Evolutionary conservation across 805 yeast species (phyloP), one percentile per base, ranked within the genome.

Genomic region (Teunomyces gatunensis): DNA sequence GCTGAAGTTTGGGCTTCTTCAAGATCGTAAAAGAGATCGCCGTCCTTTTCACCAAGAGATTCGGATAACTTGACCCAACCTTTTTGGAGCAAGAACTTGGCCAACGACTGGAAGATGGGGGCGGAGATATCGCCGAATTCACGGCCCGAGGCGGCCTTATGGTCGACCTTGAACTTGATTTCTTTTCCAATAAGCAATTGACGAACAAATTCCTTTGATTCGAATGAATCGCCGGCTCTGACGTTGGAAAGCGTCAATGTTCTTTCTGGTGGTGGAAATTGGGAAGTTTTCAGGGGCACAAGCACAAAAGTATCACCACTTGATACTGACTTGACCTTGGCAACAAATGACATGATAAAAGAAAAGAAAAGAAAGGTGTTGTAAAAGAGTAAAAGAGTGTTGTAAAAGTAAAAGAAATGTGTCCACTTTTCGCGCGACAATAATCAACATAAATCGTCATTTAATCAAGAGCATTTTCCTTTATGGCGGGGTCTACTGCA

Each of bases 41-140:
- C 54, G 27, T 74, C 77, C 27, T 72, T 63, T 33, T 59, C 54
- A 28, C 57, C 45, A 44, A 77, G 68, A 49, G 78, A 80, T 39
- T 81, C 84, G 56, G 84, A 79, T 50, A 85, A 72, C 58, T 79
- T 81, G 51, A 79, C 90, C 51, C 70, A 68, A 45, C 94, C 95
- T 20, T 77, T 74, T 20, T 68, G 73, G 45, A 85, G 67, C 48
- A 78, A 66, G 55, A 78, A 75, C 57, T 77, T 84, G 49, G 78
- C 71, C 58, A 87, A 71, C 18, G 89, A 82, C 28, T 67, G 56
- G 63, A 84, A 82, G 27, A 81, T 67, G 6, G 90, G 90, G 21
- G 88, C 71, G 39, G 78, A 74, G 20, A 84, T 63, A 60, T 87
- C 90, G 20, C 92, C 94, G 60, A 83, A 86, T 55, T 85, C 90